These are phyloP conservation scores for Candida labiduridarum DNA, from an alignment of 1,139 yeast species.

Conservation along the genomic window DNA sequence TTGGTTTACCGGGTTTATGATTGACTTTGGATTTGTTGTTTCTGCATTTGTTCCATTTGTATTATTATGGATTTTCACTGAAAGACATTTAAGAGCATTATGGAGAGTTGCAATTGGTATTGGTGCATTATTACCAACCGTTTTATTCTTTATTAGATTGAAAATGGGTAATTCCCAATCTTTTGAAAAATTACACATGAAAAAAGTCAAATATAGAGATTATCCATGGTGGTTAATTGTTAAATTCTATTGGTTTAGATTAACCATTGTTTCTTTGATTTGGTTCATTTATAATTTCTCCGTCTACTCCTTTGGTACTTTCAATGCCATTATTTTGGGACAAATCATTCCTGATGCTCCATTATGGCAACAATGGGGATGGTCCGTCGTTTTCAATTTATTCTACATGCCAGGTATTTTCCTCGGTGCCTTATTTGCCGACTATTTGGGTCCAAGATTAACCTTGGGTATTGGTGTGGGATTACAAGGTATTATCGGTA, in stretches of 20 bases:
- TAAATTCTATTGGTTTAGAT: conserved; percentile 84
- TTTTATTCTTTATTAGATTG: conserved; percentile 75
- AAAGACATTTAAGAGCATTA: conserved; percentile 71
- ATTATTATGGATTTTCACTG: conserved; percentile 76
- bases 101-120: conserved; percentile 91
- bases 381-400: conserved; percentile 86
- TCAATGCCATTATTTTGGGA: conserved; percentile 67
- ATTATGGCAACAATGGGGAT: conserved; percentile 78
- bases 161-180: conserved; percentile 72
- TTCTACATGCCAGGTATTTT: conserved; percentile 91
- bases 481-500: conserved; percentile 80
- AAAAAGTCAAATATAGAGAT: conserved; percentile 41
- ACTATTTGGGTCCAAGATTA: conserved; percentile 83
- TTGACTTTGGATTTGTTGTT: conserved; percentile 83
- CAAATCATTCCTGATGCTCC: conserved; percentile 49
- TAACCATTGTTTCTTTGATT: conserved; percentile 66
- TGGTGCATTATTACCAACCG: conserved; percentile 87
- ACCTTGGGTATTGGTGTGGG: conserved; percentile 70
- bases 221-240: conserved; percentile 71
- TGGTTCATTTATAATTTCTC: conserved; percentile 94
- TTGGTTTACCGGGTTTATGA: conserved; percentile 87
- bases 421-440: conserved; percentile 78
- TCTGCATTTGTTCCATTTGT: conserved; percentile 87
- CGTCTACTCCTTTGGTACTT: conserved; percentile 83
- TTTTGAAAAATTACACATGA: conserved; percentile 71